Evolutionary conservation across 2,329 filamentous ascomycete species (phyloP), one percentile per base, ranked within the genome.

Genomic region (Coniochaeta prunicola): DNA sequence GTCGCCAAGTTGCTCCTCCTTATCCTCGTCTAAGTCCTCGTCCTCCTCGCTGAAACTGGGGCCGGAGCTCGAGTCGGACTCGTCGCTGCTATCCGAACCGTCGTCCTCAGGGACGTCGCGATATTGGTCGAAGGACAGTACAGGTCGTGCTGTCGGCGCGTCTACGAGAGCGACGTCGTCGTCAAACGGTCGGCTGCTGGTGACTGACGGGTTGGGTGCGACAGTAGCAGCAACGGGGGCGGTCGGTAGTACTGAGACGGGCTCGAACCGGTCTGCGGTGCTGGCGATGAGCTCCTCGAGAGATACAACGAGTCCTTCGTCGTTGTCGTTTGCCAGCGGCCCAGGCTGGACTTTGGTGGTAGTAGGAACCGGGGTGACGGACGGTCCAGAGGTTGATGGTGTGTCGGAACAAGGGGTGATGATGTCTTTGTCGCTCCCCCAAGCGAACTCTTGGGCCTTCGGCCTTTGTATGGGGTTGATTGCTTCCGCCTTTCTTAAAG

Each of bases 181-280:
- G 38, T 42, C 38, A 10, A 42, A 42, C 17, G 38, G 38, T 5
- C 42, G 21, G 21, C 28, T 28, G 42, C 13, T 28, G 10, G 21
- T n/a, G 5, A 42, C 12, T 13, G 42, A 48, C 4, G 42, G 24
- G 21, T 48, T 26, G 42, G 21, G 5, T 5, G 36, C 5, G 42
- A 24, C 2, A 9, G 42, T 28, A 10, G 42, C 21, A 15, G 24
- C 3, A 15, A 26, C 12, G 26, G 21, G 2, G 24, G 42, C n/a
- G 19, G 45, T 50, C 45, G 45, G 26, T 30, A 7, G 12, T 1
- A 50, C 9, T 30, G 45, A 50, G 45, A 50, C 45, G 45, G 45
- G 45, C 24, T 50, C 45, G 45, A 50, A 50, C 45, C 45, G 45
- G n/a, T 50, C 24, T 50, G 45, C 45, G 45, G 45, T 50, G 45